Evolutionary conservation across 495 filamentous ascomycete genomes (phyloP).

Genomic region (Paragyromitra xinjiangensis): DNA sequence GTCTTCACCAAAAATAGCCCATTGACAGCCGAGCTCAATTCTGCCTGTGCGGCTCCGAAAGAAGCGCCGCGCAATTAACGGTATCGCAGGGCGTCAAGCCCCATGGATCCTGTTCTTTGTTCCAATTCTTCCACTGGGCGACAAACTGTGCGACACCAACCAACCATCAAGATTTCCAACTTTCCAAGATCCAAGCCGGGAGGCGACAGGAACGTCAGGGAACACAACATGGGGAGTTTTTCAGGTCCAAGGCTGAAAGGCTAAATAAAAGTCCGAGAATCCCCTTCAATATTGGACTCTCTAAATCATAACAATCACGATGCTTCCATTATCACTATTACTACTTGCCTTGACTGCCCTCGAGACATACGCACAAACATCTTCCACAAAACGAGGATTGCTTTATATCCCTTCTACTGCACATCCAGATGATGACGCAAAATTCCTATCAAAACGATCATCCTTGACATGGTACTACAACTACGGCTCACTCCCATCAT

Average conservation of each 20-base stretch:
- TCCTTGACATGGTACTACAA: slow-evolving; percentile 86
- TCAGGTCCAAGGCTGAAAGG: not conserved
- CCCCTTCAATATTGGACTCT: not conserved
- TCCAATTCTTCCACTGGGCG: not conserved
- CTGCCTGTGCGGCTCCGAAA: not conserved
- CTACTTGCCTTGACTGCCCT: slow-evolving; percentile 51
- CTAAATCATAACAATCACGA: slow-evolving; percentile 18
- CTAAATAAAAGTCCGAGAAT: slow-evolving; percentile 13
- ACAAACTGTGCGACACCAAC: slow-evolving; percentile 19
- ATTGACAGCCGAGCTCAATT: not conserved
- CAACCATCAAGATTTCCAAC: slow-evolving; percentile 12
- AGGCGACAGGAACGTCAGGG: slow-evolving; percentile 12
- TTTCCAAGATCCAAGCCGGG: slow-evolving; percentile 26
- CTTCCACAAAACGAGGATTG: slow-evolving; percentile 75
- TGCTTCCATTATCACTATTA: slow-evolving; percentile 50
- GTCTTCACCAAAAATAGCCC: not conserved
- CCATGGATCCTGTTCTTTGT: not conserved
- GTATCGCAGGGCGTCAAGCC: not conserved
- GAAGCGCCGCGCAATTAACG: slow-evolving; percentile 2
- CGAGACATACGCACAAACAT: slow-evolving; percentile 57
- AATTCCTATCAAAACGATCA: slow-evolving; percentile 66
- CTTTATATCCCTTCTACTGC: slow-evolving; percentile 66
- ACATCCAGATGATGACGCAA: slow-evolving; percentile 66
- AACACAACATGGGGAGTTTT: not conserved
- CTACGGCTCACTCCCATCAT: slow-evolving; percentile 67